Evolutionary conservation across 768 basidiomycete species (phyloP).

Genomic region (Tulasnella sp.): DNA sequence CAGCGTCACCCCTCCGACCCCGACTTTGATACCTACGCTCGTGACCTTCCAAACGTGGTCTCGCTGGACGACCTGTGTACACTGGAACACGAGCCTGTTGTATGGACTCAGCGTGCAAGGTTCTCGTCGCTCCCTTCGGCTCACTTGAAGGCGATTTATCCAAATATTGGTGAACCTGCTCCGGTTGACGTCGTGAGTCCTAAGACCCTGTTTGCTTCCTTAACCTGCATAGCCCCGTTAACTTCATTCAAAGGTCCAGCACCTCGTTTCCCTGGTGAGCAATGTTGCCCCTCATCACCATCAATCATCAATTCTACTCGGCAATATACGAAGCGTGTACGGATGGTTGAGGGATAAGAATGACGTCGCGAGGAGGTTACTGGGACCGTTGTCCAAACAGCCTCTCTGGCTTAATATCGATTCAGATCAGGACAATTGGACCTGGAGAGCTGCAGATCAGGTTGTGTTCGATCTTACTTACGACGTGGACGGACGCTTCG

Average conservation of each 20-base stretch:
- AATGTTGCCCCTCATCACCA: not conserved
- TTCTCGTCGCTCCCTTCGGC: not conserved
- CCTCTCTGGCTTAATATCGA: constrained; percentile 20
- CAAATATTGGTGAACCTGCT: not conserved
- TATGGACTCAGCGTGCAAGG: constrained; percentile 27
- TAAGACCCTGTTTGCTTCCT: not conserved
- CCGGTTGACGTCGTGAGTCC: not conserved
- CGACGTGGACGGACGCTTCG: not conserved
- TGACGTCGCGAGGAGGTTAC: not conserved
- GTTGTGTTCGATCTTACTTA: not conserved
- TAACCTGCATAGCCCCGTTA: not conserved
- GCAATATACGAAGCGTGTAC: not conserved
- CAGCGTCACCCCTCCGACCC: not conserved
- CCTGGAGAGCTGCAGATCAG: not conserved
- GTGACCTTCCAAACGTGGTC: not conserved
- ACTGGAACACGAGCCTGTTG: not conserved
- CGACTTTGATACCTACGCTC: not conserved
- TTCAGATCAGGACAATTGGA: not conserved
- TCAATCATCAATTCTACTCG: not conserved
- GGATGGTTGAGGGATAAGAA: not conserved
- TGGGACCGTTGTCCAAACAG: not conserved
- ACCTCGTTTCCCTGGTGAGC: not conserved
- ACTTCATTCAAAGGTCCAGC: constrained; percentile 3
- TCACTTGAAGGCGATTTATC: not conserved
- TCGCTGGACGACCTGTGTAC: not conserved